Evolutionary conservation across 2,329 filamentous ascomycete genomes (phyloP), one percentile per base, ranked within the genome.

Genomic region (Colletotrichum plurivorum): DNA sequence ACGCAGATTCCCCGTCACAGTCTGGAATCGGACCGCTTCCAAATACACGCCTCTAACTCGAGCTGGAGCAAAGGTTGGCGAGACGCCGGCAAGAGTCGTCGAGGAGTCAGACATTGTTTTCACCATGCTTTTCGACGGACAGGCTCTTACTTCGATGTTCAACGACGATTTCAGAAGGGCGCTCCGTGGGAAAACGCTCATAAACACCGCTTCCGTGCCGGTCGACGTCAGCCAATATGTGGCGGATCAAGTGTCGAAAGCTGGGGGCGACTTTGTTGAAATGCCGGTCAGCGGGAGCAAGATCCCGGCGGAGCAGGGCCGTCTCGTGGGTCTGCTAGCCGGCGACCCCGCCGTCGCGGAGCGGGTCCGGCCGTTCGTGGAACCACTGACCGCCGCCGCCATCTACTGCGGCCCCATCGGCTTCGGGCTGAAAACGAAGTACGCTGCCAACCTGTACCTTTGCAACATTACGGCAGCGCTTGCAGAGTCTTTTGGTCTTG

Each of bases 231-330:
- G 75, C 62, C 70, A 71, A 12, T 36, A 63, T 1, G 70, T 79
- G 2, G 74, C 71, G 5, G 59, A 71, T 16, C 62, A 75, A 22
- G 72, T 78, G 4, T 53, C 57, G 6, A 27, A 54, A 2, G 75
- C 73, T 3, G 76, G 78, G 1, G 78, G 77, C 1, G 52, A 73
- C 3, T 80, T 75, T 27, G 62, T 80, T 46, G 78, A 79, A 61
- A 79, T 79, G 78, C 78, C 78, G 2, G 78, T 79, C 39, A 79
- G 78, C 57, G 78, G 78, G 7, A 78, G 77, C 72, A 76, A 75
- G 49, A 65, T 77, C 1, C 78, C 78, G 1, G 78, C 78, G 1
- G 78, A 78, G 63, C 71, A 75, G 52, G 78, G 78, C 3, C 56
- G 69, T n/a, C 74, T 79, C 8, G 77, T 80, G 20, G 78, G 77